Base-by-base conservation (phyloP, 2,329 filamentous ascomycete genomes). In the Elsinoe ampelina region DNA sequence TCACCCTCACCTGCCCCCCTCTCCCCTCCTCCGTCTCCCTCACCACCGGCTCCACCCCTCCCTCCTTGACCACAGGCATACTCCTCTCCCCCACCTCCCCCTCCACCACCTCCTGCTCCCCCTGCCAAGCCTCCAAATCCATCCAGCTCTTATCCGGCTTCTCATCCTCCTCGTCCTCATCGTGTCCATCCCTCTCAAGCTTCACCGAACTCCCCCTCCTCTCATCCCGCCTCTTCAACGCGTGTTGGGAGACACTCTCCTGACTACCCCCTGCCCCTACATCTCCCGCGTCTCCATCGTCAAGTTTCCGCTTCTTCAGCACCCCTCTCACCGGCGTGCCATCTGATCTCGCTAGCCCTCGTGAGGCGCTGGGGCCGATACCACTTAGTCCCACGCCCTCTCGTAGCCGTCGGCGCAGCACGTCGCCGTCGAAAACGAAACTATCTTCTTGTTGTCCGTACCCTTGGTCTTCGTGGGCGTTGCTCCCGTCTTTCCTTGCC, bases 81-180 rank as follows among this genome's bases (percentile, higher is more conserved):
- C 60, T 64, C 34, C 71, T 63, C 10, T 70, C 65, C 5, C 69
- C 73, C 7, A 74, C 60, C 55, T 75, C 72, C 1, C 71, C 73
- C 54, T 72, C 68, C 36, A 75, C 69, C 17, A 70, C 63, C 48
- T 65, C 67, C 65, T 72, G 73, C 57, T 59, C 63, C 57, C 63
- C 65, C 38, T 71, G 68, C 45, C 73, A 76, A 50, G 71, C 71
- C 50, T 73, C 73, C 60, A 72, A 67, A 51, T 74, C 73, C 62
- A 76, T 69, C 67, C 70, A 73, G 10, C 66, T 66, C 30, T 63
- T 62, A n/a, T 60, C 61, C 42, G 17, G 57, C 47, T 59, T 42
- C 20, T 45, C 26, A 2, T 36, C 55, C 38, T 59, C 58, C 55
- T 15, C 59, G 57, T 50, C 58, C 60, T n/a, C n/a, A n/a, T n/a